phyloP scores from a whole-genome alignment of 805 yeast species.

The Candida michaelii region DNA sequence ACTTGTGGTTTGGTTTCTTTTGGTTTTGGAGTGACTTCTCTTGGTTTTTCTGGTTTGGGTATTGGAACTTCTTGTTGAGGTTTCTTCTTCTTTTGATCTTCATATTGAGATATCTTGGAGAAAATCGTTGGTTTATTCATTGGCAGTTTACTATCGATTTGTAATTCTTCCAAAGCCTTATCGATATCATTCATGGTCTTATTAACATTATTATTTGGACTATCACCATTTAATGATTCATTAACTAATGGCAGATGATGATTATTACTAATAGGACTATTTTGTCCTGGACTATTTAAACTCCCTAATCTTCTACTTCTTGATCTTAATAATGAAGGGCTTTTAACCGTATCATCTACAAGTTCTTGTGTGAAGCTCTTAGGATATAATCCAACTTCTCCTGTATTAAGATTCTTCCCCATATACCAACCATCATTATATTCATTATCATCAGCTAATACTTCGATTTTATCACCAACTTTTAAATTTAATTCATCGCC shows the following conservation, averaged over 20 bases:
- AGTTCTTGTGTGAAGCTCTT: slow-evolving; percentile 74
- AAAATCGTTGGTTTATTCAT: slow-evolving; percentile 5
- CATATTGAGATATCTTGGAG: slow-evolving; percentile 5
- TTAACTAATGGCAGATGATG: slow-evolving; percentile 3
- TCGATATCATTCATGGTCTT: slow-evolving; percentile 71
- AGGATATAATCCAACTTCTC: slow-evolving; percentile 86
- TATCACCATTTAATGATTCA: neutral
- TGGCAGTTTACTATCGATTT: slow-evolving; percentile 23
- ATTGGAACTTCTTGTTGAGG: slow-evolving; percentile 7
- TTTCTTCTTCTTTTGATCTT: neutral
- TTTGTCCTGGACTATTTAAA: slow-evolving; percentile 4
- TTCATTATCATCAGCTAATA: slow-evolving; percentile 88
- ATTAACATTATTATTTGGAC: slow-evolving; percentile 28
- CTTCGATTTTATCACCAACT: slow-evolving; percentile 84
- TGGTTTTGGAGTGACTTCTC: slow-evolving; percentile 19
- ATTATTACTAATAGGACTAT: slow-evolving; percentile 11
- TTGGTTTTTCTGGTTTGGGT: neutral
- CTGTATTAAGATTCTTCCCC: slow-evolving; percentile 73
- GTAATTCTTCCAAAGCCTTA: slow-evolving; percentile 65
- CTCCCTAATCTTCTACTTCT: slow-evolving; percentile 52
- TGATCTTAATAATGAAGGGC: slow-evolving; percentile 32
- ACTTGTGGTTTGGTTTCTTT: slow-evolving; percentile 24
- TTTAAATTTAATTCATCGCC: slow-evolving; percentile 84
- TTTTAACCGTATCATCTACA: slow-evolving; percentile 14
- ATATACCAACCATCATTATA: slow-evolving; percentile 97